These are phyloP conservation scores for Neospora caninum DNA, from an alignment of 169 alveolate species.

Conservation along the genomic window DNA sequence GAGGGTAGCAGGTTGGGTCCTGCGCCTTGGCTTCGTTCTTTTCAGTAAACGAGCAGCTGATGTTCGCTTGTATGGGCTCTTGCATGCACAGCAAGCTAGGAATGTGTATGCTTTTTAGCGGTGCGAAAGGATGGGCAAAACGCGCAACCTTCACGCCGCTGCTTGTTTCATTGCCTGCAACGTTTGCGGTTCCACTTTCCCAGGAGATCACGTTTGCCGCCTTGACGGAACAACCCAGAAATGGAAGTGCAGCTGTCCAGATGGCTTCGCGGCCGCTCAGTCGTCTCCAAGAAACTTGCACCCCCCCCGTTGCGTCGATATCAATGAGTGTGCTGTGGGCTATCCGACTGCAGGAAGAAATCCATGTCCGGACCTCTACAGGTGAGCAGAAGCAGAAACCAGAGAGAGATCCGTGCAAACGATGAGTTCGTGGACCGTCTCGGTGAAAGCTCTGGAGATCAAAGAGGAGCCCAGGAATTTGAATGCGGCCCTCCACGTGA, in stretches of 20 bases:
- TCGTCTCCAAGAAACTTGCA: background rate
- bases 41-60: background rate
- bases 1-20: too few relatives aligned
- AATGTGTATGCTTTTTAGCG: background rate
- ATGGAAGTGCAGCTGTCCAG: slow-evolving; percentile 48
- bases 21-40: background rate
- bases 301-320: slow-evolving; percentile 32
- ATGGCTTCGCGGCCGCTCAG: slow-evolving; percentile 23
- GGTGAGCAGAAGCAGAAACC: background rate
- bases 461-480: too few relatives aligned
- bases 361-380: slow-evolving; percentile 43
- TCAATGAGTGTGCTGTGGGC: slow-evolving; percentile 43
- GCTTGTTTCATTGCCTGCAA: background rate
- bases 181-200: too few relatives aligned
- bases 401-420: background rate
- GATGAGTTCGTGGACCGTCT: too few relatives aligned
- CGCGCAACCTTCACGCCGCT: background rate
- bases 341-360: slow-evolving; percentile 38
- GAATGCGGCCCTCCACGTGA: too few relatives aligned
- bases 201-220: slow-evolving; percentile 51
- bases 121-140: too few relatives aligned
- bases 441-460: too few relatives aligned
- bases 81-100: background rate
- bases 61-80: background rate
- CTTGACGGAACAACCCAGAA: background rate